Evolutionary conservation across 2,329 filamentous ascomycete genomes (phyloP), one percentile per base, ranked within the genome.

Genomic region (Trichoderma sp.): DNA sequence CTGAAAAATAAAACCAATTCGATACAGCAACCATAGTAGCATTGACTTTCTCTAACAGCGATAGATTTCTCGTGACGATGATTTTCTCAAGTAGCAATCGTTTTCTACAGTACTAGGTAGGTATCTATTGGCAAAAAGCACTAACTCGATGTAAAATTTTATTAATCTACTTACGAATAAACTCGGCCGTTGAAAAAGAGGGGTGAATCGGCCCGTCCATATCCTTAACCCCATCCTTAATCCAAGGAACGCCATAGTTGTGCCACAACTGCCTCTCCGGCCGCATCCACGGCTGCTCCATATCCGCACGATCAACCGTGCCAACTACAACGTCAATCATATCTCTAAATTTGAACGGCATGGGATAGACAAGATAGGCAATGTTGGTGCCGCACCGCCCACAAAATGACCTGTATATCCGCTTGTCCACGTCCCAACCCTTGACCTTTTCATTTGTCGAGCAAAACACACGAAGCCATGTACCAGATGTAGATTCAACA

Each of bases 101-200:
- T 18, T n/a, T 45, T 45, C 41, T 50, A 50, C 2, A 50, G 45
- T 29, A 6, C 6, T 27, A 27, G 27, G 27, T 50, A 50, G 0
- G 6, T 5, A 50, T 50, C 8, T 12, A 50, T 12, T 24, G 11
- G 5, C 1, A 24, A 56, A 5, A 56, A 56, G 21, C 50, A 56
- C 0, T 21, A 12, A 12, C n/a, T 14, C 11, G 11, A 24, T 4
- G 2, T 0, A 21, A 6, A 3, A 53, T 27, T 4, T 27, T 27
- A 27, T 27, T 27, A 27, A 3, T 27, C 27, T 50, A 45, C 24
- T 7, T 65, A 1, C 16, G 12, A 45, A 45, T 16, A 45, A 41
- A 65, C 0, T 65, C 14, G 2, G 35, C 63, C 8, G 80, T 93
- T 93, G 76, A 24, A 74, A 75, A 24, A 71, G 72, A 60, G 7